These are phyloP conservation scores for Chlorella sorokiniana DNA, from an alignment of 139 green algal species.

Conservation along the genomic window DNA sequence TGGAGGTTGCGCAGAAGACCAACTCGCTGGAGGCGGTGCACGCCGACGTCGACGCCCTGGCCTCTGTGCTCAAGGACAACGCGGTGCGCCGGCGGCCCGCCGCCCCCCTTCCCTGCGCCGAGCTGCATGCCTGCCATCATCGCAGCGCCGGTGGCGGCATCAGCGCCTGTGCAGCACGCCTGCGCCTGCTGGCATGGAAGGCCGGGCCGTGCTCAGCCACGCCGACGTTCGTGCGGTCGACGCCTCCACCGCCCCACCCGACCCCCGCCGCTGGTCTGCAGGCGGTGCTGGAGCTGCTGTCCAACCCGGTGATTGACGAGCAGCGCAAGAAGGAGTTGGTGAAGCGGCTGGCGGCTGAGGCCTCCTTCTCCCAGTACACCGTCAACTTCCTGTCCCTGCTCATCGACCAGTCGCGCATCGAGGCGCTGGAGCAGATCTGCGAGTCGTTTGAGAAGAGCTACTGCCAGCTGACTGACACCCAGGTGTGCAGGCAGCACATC, in stretches of 20 bases:
- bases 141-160: too few species aligned
- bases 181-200: background rate
- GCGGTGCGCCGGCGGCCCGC: background rate
- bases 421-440: slow-evolving; percentile 84
- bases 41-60: slow-evolving; percentile 79
- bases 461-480: slow-evolving; percentile 95
- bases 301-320: slow-evolving; percentile 81
- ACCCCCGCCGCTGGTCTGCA: background rate
- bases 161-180: background rate
- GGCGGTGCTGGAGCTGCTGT: slow-evolving; percentile 80
- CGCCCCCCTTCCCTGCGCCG: background rate
- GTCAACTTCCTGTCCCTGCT: slow-evolving; percentile 97
- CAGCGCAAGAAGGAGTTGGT: slow-evolving; percentile 93
- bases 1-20: slow-evolving; percentile 88
- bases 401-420: slow-evolving; percentile 89
- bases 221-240: background rate
- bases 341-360: slow-evolving; percentile 82
- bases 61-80: slow-evolving; percentile 68
- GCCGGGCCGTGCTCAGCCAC: background rate
- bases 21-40: slow-evolving; percentile 89
- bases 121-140: background rate
- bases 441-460: slow-evolving; percentile 94
- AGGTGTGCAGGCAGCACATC: slow-evolving; percentile 54
- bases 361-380: slow-evolving; percentile 71
- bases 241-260: background rate